Evolutionary conservation across 257 asterid species (phyloP), one percentile per base, ranked within the genome.

Genomic region (Penstemon davidsonii): DNA sequence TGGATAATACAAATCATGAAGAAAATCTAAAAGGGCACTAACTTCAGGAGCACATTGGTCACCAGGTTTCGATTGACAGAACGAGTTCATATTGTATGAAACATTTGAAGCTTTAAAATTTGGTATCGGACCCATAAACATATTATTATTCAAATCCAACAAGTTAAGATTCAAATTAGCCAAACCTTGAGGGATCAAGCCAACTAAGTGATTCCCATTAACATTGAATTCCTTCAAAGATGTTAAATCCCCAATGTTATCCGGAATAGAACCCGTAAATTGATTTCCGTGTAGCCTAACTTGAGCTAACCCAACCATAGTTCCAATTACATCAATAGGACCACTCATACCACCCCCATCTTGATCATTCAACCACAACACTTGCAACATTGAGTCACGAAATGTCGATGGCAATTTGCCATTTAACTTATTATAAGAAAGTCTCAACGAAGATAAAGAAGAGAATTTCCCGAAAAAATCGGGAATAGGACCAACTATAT

Each of bases 61-160:
- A 8, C 95, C 93, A 4, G 91, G 87, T 53, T 38, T 67, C 5
- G 78, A 15, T 53, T 69, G 86, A 69, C 97, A 91, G 64, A 91
- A 91, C 0, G 87, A 86, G 60, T 91, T 91, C 5, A 86, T 79
- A 3, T 56, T 50, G 55, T 72, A 80, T 9, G 88, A 59, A 50
- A 64, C 91, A 60, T 73, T 76, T 45, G 51, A 76, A 55, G 91
- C 68, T 72, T 72, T 81, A 15, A 91, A 88, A 68, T 82, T 76
- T 5, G 97, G 97, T 6, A 87, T 76, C 3, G 93, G 82, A 42
- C 97, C 97, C 96, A 91, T 87, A 2, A 91, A 76, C 88, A 78
- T 84, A 68, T 91, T 91, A 64, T 91, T 88, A 70, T 84, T 88
- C 84, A 91, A 77, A 78, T 91, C 78, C 73, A 91, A 63, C 0